Evolutionary conservation across 169 alveolate genomes (phyloP), one percentile per base, ranked within the genome.

Genomic region (Eimeria sp.): DNA sequence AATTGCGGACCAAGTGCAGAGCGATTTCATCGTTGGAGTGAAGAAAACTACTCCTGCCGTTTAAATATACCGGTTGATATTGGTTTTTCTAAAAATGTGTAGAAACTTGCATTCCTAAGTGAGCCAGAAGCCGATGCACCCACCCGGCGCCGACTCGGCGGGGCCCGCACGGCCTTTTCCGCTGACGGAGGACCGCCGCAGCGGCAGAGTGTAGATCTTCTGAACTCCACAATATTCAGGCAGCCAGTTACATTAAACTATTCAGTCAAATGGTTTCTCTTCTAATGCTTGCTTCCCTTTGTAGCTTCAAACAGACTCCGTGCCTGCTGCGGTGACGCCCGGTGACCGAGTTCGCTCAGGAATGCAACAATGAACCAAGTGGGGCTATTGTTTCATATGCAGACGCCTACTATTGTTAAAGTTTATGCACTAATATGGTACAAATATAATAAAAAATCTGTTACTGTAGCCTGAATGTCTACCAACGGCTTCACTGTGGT

Each of bases 161-260:
- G 88, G 88, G 88, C 88, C 67, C 43, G 88, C 65, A 25, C 88
- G 47, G 27, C 45, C 67, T 47, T 9, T 49, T 25, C n/a, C 1
- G 67, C 47, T 3, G 45, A 67, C 67, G 3, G 25, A 2, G 16
- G 25, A 6, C 54, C 11, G 27, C 45, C 49, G 88, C 70, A 49
- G 67, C 67, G 45, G 10, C 63, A 22, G 22, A 78, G 14, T 2
- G 22, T 14, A 4, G 1, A 11, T 7, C 5, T 25, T 1, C 40
- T 10, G 5, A 9, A n/a, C 13, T 13, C n/a, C 61, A 49, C 5
- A 78, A 49, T 11, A 47, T 18, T 78, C 25, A 47, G 14, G n/a
- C 10, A 0, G 16, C n/a, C 43, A 45, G 25, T 78, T 78, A 3
- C 45, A 11, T 6, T 43, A 45, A 78, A 27, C 4, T 11, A 22